A percentile compares a stretch with the other conserved stretches of the same genome.
phyloP scores from a whole-genome alignment of 164 flowering plant genomes.

The Chloranthus sessilifolius region DNA sequence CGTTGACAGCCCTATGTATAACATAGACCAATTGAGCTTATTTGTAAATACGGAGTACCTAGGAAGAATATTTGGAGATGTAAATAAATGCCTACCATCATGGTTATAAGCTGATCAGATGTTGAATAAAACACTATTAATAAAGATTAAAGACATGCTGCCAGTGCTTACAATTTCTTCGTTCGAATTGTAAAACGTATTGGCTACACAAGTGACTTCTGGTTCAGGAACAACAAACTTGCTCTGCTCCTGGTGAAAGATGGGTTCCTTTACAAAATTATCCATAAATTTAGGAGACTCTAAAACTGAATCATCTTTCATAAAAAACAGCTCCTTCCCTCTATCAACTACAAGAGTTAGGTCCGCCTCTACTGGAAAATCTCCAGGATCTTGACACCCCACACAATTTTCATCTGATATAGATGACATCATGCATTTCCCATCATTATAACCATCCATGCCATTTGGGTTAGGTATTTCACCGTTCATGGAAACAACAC shows the following conservation, averaged over 20 bases:
- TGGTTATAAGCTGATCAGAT: not conserved
- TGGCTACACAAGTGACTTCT: conserved; percentile 6
- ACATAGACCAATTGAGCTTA: too few species aligned
- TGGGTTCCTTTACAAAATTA: conserved; percentile 5
- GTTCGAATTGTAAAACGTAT: conserved; percentile 9
- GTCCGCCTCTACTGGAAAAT: conserved; percentile 13
- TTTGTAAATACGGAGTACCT: too few species aligned
- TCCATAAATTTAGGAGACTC: conserved; percentile 15
- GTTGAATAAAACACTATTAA: not conserved
- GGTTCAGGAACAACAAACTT: conserved; percentile 11
- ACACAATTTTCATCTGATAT: conserved; percentile 13
- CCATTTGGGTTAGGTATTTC: not conserved
- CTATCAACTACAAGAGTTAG: conserved; percentile 10
- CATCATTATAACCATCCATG: not conserved
- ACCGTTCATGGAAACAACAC: not conserved
- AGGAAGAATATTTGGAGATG: too few species aligned
- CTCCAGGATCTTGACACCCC: conserved; percentile 8
- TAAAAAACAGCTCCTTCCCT: conserved; percentile 9
- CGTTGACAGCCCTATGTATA: too few species aligned
- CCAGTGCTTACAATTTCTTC: conserved; percentile 35
- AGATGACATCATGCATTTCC: conserved; percentile 12
- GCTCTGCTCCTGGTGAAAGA: conserved; percentile 14
- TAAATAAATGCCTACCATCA: not conserved
- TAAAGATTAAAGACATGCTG: not conserved
- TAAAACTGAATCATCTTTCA: conserved; percentile 12